A percentile compares a stretch with the other conserved stretches of the same genome.
Evolutionary conservation across 2,329 filamentous ascomycete genomes (phyloP).

Genomic region (Trichoderma aggressivum): DNA sequence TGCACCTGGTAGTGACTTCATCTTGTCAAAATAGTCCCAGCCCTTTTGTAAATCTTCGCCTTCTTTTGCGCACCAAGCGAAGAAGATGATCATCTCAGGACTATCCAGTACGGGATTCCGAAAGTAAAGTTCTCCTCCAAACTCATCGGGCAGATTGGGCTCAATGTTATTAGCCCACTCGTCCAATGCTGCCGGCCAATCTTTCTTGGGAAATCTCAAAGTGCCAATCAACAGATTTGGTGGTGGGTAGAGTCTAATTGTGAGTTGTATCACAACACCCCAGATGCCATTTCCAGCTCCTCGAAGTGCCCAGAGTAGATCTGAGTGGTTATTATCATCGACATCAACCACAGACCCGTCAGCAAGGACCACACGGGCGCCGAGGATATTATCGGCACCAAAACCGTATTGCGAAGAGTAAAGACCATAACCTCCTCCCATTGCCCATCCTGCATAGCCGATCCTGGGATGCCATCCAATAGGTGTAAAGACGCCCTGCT

Average conservation of each 20-base stretch:
- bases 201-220: neutral
- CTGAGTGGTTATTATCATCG: slow-evolving; percentile 8
- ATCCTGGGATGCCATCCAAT: slow-evolving; percentile 1
- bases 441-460: neutral
- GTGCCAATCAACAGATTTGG: neutral
- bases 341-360: neutral
- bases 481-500: neutral
- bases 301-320: slow-evolving; percentile 30
- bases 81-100: neutral
- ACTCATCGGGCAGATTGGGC: neutral
- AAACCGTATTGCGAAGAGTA: slow-evolving; percentile 2
- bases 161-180: neutral
- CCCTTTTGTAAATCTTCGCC: neutral
- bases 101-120: neutral
- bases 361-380: neutral
- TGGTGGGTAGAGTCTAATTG: slow-evolving; percentile 26
- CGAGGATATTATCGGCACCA: neutral
- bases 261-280: slow-evolving; percentile 28
- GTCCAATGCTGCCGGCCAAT: neutral
- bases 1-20: neutral
- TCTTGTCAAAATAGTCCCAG: neutral
- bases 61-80: slow-evolving; percentile 2
- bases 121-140: slow-evolving; percentile 4
- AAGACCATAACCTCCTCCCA: slow-evolving; percentile 3
- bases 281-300: slow-evolving; percentile 28